Base-by-base conservation (phyloP, 2,329 filamentous ascomycete genomes). In the Colletotrichum sp. region DNA sequence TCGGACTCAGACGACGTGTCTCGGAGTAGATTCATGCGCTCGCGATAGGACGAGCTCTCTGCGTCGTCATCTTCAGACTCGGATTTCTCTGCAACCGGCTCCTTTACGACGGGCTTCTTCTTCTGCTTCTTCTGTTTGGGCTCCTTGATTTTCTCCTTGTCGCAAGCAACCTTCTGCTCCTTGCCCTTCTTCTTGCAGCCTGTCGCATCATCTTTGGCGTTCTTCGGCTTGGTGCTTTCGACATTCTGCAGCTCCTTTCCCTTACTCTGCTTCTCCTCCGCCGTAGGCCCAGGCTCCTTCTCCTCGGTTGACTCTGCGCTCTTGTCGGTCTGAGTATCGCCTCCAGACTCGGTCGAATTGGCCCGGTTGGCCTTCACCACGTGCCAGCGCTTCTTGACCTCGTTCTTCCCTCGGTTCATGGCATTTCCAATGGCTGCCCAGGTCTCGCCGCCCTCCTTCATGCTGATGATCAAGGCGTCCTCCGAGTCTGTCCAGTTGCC, bases 401-500 rank as follows among this genome's bases (percentile, higher is more conserved):
- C 81, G 8, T 77, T 78, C 70, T 81, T 84, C 32, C 59, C 56
- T 8, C 78, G 79, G n/a, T 78, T 72, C 4, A 86, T 79, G 2
- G 79, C 78, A 4, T 59, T 62, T 5, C 79, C 76, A 30, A 86
- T 84, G 13, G 80, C 79, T 1, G 73, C 72, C 84, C 83, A 86
- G 4, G 80, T 69, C 66, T 75, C 63, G n/a, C 73, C 75, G 48
- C 69, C 71, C 36, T 81, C 79, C 71, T 84, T 86, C 82, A 86
- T 83, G 48, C 80, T 79, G 3, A 79, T 73, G 8, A 86, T 80
- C 5, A 83, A 75, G 13, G 77, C 75, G 65, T 86, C 84, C 30
- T 86, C 81, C 1, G 85, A 85, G 10, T 82, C 65, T 12, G 82
- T 79, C 84, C 84, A 85, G 5, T 56, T 43, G 43, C 73, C 69